Evolutionary conservation across 352 stramenopile species (phyloP).

Genomic region (Phytopythium chamaehyphon): DNA sequence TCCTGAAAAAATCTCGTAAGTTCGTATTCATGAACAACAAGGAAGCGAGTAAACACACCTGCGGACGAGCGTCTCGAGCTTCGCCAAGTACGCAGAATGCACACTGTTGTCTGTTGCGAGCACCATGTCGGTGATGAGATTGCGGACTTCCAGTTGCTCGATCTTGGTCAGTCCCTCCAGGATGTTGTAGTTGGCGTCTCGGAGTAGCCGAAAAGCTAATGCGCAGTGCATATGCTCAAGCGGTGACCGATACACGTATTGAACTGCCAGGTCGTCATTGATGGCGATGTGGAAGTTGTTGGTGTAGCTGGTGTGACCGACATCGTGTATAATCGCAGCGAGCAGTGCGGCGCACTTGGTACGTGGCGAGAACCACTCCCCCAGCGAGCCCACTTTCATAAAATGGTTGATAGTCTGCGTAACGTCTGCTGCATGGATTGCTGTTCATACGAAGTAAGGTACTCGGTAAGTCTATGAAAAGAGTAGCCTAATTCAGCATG

Average conservation of each 20-base stretch:
- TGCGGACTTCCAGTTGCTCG: conserved; percentile 72
- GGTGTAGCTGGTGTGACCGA: conserved; percentile 85
- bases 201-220: conserved; percentile 74
- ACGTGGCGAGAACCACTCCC: conserved; percentile 47
- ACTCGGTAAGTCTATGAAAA: background rate
- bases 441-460: conserved; percentile 15
- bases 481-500: background rate
- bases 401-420: conserved; percentile 75
- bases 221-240: conserved; percentile 88
- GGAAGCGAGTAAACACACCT: conserved; percentile 18
- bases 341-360: conserved; percentile 72
- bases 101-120: conserved; percentile 87
- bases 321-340: conserved; percentile 79
- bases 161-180: conserved; percentile 66
- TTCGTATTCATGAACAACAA: background rate
- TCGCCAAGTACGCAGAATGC: conserved; percentile 72
- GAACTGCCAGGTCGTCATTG: conserved; percentile 75
- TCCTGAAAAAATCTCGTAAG: conserved; percentile 10
- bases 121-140: conserved; percentile 82
- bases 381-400: conserved; percentile 41
- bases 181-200: conserved; percentile 64
- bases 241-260: conserved; percentile 81
- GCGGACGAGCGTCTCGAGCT: conserved; percentile 68
- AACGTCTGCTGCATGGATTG: conserved; percentile 81
- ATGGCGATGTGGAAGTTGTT: conserved; percentile 87